Evolutionary conservation across 768 basidiomycete genomes (phyloP).

Genomic region (Thelephora ganbajun): DNA sequence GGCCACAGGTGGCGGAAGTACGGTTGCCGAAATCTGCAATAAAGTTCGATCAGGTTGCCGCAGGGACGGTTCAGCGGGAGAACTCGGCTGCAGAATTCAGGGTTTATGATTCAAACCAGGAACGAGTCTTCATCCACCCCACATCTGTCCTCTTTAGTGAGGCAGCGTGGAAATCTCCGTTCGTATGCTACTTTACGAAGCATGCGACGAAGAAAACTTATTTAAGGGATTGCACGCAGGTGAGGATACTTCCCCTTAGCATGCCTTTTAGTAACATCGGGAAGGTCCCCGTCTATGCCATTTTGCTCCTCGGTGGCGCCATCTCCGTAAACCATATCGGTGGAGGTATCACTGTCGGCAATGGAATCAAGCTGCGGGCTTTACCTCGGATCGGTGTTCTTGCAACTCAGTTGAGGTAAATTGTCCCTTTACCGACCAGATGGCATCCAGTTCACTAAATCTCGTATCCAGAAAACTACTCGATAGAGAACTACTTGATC

Average conservation of each 20-base stretch:
- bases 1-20: slow-evolving; percentile 72
- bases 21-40: slow-evolving; percentile 58
- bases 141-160: slow-evolving; percentile 65
- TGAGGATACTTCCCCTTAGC: slow-evolving; percentile 17
- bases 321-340: slow-evolving; percentile 68
- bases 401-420: slow-evolving; percentile 72
- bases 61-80: slow-evolving; percentile 74
- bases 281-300: slow-evolving; percentile 77
- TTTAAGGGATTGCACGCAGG: slow-evolving; percentile 79
- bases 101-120: slow-evolving; percentile 51
- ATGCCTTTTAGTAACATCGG: neutral
- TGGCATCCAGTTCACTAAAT: neutral
- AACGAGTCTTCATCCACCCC: slow-evolving; percentile 73
- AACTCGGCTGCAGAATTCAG: slow-evolving; percentile 77
- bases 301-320: slow-evolving; percentile 73
- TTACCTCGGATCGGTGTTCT: slow-evolving; percentile 88
- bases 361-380: slow-evolving; percentile 53
- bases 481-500: slow-evolving; percentile 48
- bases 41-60: slow-evolving; percentile 77
- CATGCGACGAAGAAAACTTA: slow-evolving; percentile 74
- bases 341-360: slow-evolving; percentile 58
- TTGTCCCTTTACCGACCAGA: neutral
- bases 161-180: slow-evolving; percentile 61
- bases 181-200: slow-evolving; percentile 76
- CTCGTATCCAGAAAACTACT: slow-evolving; percentile 39